These are phyloP conservation scores for Monsonia emarginata DNA, from an alignment of 441 rosid genomes.

Conservation along the genomic window DNA sequence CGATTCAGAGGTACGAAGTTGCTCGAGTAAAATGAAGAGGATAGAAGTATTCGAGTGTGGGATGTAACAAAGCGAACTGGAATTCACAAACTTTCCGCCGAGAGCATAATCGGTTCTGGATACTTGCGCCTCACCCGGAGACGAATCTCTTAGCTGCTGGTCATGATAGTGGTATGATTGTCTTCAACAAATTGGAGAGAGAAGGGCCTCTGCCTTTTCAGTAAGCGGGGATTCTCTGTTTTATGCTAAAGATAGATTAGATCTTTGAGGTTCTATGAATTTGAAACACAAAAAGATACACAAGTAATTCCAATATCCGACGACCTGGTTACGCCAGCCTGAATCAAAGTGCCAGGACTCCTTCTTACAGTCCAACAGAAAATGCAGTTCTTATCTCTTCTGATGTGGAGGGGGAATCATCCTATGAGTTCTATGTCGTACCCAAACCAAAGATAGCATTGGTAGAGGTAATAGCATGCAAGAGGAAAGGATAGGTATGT, in stretches of 20 bases:
- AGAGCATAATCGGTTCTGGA: conserved; percentile 83
- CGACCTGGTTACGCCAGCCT: conserved; percentile 64
- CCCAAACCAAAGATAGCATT: conserved; percentile 59
- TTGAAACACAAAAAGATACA: conserved; percentile 50
- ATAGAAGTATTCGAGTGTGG: conserved; percentile 86
- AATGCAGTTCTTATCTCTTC: conserved; percentile 69
- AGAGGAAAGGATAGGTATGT: conserved; percentile 62
- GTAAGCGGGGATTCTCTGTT: conserved; percentile 61
- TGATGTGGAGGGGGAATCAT: conserved; percentile 68
- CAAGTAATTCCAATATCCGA: conserved; percentile 59
- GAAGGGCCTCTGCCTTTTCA: conserved; percentile 91
- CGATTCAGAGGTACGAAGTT: no score
- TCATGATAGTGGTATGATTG: conserved; percentile 91
- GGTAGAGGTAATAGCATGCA: conserved; percentile 54
- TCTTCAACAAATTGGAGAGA: conserved; percentile 79
- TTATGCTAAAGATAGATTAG: conserved; percentile 60
- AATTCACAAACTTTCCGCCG: conserved; percentile 75
- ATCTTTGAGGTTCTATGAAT: conserved; percentile 49
- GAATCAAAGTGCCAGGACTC: conserved; percentile 73
- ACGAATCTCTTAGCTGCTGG: conserved; percentile 88
- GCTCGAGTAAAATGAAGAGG: no score
- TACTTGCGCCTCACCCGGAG: conserved; percentile 73
- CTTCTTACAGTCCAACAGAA: conserved; percentile 77
- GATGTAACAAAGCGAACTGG: conserved; percentile 78
- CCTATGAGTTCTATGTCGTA: conserved; percentile 65